Base-by-base conservation (phyloP, 495 filamentous ascomycete genomes). In the Hypoxylon subgilvum region DNA sequence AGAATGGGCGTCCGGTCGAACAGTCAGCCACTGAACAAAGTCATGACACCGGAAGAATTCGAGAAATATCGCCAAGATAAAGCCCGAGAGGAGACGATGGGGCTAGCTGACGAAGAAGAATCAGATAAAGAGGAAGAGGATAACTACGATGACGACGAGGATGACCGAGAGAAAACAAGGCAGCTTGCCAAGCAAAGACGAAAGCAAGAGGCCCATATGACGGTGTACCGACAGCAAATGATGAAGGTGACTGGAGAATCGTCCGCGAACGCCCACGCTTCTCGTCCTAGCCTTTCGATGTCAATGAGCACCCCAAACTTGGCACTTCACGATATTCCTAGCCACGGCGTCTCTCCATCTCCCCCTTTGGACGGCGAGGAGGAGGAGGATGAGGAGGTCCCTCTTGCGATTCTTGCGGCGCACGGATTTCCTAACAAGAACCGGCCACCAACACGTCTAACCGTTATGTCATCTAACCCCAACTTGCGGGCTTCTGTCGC, bases 151-250 rank as follows among this genome's bases (percentile, higher is more conserved):
- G 91, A 96, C 41, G 92, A 95, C 48, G 91, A 94, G 45, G 91
- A 96, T 59, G 91, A 96, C 44, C 66, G 78, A 1, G 90, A 96
- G 67, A 88, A 87, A 60, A 81, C 85, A 22, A 87, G 82, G 56
- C 80, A 88, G 67, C 75, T 86, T 25, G 84, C 87, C 35, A 86
- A 86, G 65, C 89, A 92, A 59, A 82, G 93, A 53, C 81, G 85
- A 52, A 95, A 93, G 74, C 92, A 96, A 64, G 91, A 96, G 67
- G 93, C 92, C 7, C 90, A 95, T 69, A 81, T 96, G 70, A 79
- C 91, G 9, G 86, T 97, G 6, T 96, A 96, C 68, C 84, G 94
- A 39, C 93, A 97, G 68, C 88, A 93, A 69, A 96, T 97, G 91
- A 95, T 91, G 90, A 96, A 96, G 67, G 87, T 95, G 14, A 96